Evolutionary conservation across 2,329 filamentous ascomycete genomes (phyloP), one percentile per base, ranked within the genome.

Genomic region (Ophiognomonia clavigignenti-juglandacearum): DNA sequence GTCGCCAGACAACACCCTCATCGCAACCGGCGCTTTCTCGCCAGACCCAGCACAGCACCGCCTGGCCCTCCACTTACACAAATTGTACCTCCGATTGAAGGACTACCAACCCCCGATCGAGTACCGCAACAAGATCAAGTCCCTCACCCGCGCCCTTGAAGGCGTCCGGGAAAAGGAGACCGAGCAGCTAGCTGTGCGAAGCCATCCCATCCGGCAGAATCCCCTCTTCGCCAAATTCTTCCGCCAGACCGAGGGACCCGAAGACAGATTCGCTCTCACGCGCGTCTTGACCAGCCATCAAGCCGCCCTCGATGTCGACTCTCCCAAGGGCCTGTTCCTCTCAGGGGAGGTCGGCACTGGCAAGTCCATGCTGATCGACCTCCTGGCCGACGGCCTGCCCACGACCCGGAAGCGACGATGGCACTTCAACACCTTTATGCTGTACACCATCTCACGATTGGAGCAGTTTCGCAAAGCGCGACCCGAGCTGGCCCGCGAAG

Each of bases 391-490:
- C 43, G 85, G 84, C 42, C 66, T 93, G 4, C 88, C 88, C 1
- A 89, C 81, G 14, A 70, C 74, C 37, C 83, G 82, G 58, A 92
- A 92, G 68, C 73, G 77, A 56, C 72, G 86, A 50, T 90, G 85
- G 82, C 88, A 92, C 60, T 93, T 90, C 66, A 89, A 88, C 61
- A 89, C 85, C 0, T 93, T 93, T 57, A 93, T 93, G 85, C 71
- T 92, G 8, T 83, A 91, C 54, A 82, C 80, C 0, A 74, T 91
- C 39, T 83, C 86, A 1, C 82, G 83, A 42, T 70, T 93, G 1
- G 88, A 92, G 56, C 69, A 74, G 11, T 74, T 86, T 37, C 73
- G 87, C 56, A 71, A 68, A 48, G 56, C 61, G 4, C 57, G 60
- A 1, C 53, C 56, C 2, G 48, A 54, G 13, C 29, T 54, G 13